Percentiles rank a stretch among this genome's conserved stretches.
Evolutionary conservation across 1,284 basidiomycete genomes (phyloP).

Genomic region (Athelia psychrophila): DNA sequence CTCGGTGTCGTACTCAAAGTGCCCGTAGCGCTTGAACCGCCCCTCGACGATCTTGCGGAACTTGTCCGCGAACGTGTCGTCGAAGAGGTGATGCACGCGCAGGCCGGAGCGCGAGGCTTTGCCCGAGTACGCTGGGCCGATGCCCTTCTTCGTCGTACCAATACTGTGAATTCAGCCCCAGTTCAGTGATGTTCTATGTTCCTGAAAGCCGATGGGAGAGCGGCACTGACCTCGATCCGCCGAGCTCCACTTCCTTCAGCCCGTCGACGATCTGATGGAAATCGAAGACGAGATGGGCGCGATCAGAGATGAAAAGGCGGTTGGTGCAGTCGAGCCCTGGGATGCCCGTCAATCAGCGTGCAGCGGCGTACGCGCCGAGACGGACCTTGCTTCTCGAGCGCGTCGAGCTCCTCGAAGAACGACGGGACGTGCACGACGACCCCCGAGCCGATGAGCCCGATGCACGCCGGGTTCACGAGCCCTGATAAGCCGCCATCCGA

Average conservation of each 20-base stretch:
- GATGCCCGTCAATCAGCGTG: background rate
- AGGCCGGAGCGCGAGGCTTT: slow-evolving; percentile 97
- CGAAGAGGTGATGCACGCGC: slow-evolving; percentile 95
- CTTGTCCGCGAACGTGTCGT: slow-evolving; percentile 85
- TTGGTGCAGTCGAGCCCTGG: slow-evolving; percentile 84
- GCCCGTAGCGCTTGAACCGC: slow-evolving; percentile 95
- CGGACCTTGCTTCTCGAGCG: slow-evolving; percentile 81
- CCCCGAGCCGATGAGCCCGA: slow-evolving; percentile 89
- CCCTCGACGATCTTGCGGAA: slow-evolving; percentile 97
- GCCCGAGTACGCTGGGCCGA: slow-evolving; percentile 97
- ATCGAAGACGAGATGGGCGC: slow-evolving; percentile 96
- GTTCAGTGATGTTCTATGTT: slow-evolving; percentile 3
- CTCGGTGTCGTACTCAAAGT: slow-evolving; percentile 99
- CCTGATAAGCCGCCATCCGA: no score
- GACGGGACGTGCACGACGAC: slow-evolving; percentile 96
- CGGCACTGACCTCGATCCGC: slow-evolving; percentile 74
- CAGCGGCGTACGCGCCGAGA: background rate
- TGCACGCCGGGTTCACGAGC: slow-evolving; percentile 86
- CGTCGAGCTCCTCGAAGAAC: slow-evolving; percentile 93
- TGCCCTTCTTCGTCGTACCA: slow-evolving; percentile 97
- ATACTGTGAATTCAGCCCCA: no score
- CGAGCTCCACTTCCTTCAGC: slow-evolving; percentile 96
- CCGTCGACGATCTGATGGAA: slow-evolving; percentile 99
- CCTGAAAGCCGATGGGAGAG: no score
- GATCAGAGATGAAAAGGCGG: slow-evolving; percentile 91